A percentile compares a stretch with the other conserved stretches of the same genome.
Conservation (phyloP, 257 asterid genomes). For the Primulina huaijiensis region DNA sequence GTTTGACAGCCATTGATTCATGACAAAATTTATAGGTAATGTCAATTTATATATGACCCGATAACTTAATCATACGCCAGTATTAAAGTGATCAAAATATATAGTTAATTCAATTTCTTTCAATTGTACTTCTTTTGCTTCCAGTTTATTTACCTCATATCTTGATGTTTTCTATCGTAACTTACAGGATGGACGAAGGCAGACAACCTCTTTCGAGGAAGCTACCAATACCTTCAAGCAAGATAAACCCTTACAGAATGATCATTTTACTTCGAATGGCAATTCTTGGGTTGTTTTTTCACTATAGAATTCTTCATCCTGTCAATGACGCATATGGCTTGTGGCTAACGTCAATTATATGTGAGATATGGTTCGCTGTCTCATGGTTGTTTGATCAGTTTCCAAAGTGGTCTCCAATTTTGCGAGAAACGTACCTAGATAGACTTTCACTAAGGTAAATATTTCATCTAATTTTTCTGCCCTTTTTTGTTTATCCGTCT, state of each 20-base stretch:
- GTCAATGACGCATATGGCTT: constrained; percentile 86
- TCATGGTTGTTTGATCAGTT: constrained; percentile 94
- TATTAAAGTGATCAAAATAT: constrained; percentile 7
- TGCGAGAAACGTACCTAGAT: constrained; percentile 87
- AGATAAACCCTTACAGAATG: constrained; percentile 83
- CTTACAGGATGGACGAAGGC: constrained; percentile 93
- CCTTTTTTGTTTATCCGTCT: background rate
- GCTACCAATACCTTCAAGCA: constrained; percentile 83
- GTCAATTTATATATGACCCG: background rate
- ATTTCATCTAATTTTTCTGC: background rate
- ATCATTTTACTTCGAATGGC: constrained; percentile 74
- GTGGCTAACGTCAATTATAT: constrained; percentile 88
- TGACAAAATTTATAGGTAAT: background rate
- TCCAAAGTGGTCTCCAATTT: constrained; percentile 90
- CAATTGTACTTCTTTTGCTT: background rate
- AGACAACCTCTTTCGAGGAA: constrained; percentile 96
- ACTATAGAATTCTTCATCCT: constrained; percentile 85
- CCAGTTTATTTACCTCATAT: constrained; percentile 7
- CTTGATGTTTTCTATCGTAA: background rate
- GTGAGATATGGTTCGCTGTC: constrained; percentile 96
- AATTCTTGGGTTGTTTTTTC: constrained; percentile 79
- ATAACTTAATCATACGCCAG: background rate
- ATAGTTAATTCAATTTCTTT: background rate
- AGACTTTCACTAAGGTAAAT: constrained; percentile 77
- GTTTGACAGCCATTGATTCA: background rate